Conservation (phyloP, 1,284 basidiomycete species). For the Cerrena zonata region DNA sequence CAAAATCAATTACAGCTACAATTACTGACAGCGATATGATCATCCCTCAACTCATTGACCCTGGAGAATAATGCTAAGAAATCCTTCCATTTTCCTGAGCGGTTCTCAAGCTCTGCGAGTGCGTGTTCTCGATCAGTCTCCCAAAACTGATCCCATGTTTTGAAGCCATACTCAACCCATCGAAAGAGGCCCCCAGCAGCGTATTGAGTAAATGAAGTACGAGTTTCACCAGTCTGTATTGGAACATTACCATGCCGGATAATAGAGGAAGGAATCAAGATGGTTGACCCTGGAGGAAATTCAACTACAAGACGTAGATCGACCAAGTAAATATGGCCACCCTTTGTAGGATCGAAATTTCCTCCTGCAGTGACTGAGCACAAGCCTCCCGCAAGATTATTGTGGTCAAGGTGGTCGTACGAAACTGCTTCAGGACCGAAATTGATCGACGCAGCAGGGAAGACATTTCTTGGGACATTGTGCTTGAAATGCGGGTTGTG, state of each 20-base stretch:
- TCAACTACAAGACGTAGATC: constrained; percentile 21
- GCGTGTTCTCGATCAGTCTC: too few species aligned
- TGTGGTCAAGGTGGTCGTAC: constrained; percentile 15
- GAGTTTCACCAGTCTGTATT: constrained; percentile 15
- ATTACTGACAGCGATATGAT: too few species aligned
- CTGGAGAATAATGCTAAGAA: too few species aligned
- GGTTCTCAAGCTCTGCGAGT: too few species aligned
- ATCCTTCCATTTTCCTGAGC: too few species aligned
- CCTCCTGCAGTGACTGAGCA: constrained; percentile 23
- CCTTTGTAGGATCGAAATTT: constrained; percentile 15
- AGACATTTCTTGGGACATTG: constrained; percentile 6
- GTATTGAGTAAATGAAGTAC: constrained; percentile 23
- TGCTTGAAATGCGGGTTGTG: constrained; percentile 2
- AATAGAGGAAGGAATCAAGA: constrained; percentile 25
- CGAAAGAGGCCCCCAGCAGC: constrained; percentile 21
- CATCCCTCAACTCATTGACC: too few species aligned
- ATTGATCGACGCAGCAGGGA: constrained; percentile 16
- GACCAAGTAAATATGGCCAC: constrained; percentile 25
- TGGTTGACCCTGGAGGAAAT: constrained; percentile 18
- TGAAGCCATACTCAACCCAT: constrained; percentile 19
- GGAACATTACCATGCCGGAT: constrained; percentile 24
- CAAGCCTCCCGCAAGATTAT: constrained; percentile 18
- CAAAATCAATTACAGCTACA: too few species aligned
- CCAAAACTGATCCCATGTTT: too few species aligned
- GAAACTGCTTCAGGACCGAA: constrained; percentile 14